Base-by-base conservation (phyloP, 2,329 filamentous ascomycete species). In the Aureobasidium sp. region DNA sequence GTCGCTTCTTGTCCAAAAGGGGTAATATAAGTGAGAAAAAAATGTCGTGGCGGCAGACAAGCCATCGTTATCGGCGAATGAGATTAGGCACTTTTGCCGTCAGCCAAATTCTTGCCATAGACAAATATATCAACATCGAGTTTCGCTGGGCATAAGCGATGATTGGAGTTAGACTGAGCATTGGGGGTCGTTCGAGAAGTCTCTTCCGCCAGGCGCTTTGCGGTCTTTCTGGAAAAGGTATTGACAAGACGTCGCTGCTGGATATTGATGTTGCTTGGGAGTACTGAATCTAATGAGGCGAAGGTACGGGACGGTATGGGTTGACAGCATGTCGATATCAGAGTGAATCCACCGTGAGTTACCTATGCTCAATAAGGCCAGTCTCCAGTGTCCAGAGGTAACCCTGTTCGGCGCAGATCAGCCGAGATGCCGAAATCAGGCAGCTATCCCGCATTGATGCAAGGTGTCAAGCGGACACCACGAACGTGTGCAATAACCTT, bases 381-480 rank as follows among this genome's bases (percentile, higher is more conserved):
- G n/a, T n/a, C n/a, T n/a, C n/a, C n/a, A n/a, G n/a, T n/a, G 29
- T 52, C 49, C 15, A 15, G 29, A 42, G 50, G 50, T 54, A 17
- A 54, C 50, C 50, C 50, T 54, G 50, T 15, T 54, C 50, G 50
- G 50, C 24, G 24, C 19, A 35, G 31, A 40, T 42, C 22, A 54
- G 37, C 50, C 50, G 50, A 54, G 50, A 29, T 37, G 9, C 50
- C 50, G 50, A 54, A 19, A 29, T 42, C 27, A 54, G 37, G 50
- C 50, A 54, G 37, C 37, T 5, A 24, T 35, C 14, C 35, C 50
- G 50, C 50, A 29, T 45, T 57, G 29, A 45, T 45, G 53, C 53
- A 57, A 57, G 53, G 53, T 57, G 53, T 57, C 53, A 57, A 45
- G 39, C 53, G 9, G 37, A 22, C 53, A 33, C 15, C 11, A 8